Conservation (phyloP, 2,329 filamentous ascomycete genomes). For the Fusarium penzigii region DNA sequence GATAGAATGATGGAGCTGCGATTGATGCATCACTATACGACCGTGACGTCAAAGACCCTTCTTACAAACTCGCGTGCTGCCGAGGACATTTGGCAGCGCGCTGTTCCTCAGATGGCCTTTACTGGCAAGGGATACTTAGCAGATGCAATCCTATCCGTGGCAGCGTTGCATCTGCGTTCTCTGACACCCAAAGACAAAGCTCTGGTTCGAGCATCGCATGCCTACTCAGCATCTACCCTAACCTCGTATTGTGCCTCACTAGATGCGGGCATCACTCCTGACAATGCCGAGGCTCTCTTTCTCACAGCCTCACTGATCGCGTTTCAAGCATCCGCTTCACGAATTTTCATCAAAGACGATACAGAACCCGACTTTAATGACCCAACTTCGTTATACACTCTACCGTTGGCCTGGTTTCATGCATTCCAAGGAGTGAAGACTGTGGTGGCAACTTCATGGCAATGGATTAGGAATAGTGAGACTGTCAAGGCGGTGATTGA, state of each 20-base stretch:
- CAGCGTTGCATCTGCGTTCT: slow-evolving; percentile 62
- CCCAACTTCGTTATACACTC: slow-evolving; percentile 48
- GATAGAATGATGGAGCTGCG: slow-evolving; percentile 60
- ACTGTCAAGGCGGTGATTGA: slow-evolving; percentile 64
- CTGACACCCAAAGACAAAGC: slow-evolving; percentile 58
- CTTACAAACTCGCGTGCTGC: slow-evolving; percentile 52
- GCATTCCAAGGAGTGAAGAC: slow-evolving; percentile 68
- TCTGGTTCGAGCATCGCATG: slow-evolving; percentile 62
- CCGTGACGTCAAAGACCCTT: slow-evolving; percentile 60
- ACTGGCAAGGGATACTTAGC: slow-evolving; percentile 59
- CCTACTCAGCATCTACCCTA: slow-evolving; percentile 65
- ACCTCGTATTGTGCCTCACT: slow-evolving; percentile 60
- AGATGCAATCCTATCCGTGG: slow-evolving; percentile 64
- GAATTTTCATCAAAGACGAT: slow-evolving; percentile 63
- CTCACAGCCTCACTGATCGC: slow-evolving; percentile 64
- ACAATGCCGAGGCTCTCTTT: slow-evolving; percentile 64
- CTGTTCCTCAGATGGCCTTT: slow-evolving; percentile 63
- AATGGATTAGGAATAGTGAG: slow-evolving; percentile 59
- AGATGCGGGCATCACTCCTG: slow-evolving; percentile 55
- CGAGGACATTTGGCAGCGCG: slow-evolving; percentile 60
- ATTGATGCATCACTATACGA: slow-evolving; percentile 66
- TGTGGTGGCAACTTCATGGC: slow-evolving; percentile 64
- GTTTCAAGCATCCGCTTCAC: slow-evolving; percentile 64
- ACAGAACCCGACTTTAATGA: slow-evolving; percentile 39
- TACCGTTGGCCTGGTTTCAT: slow-evolving; percentile 67